Evolutionary conservation across 2,329 filamentous ascomycete genomes (phyloP).

Genomic region (Ophiostoma angusticollis): DNA sequence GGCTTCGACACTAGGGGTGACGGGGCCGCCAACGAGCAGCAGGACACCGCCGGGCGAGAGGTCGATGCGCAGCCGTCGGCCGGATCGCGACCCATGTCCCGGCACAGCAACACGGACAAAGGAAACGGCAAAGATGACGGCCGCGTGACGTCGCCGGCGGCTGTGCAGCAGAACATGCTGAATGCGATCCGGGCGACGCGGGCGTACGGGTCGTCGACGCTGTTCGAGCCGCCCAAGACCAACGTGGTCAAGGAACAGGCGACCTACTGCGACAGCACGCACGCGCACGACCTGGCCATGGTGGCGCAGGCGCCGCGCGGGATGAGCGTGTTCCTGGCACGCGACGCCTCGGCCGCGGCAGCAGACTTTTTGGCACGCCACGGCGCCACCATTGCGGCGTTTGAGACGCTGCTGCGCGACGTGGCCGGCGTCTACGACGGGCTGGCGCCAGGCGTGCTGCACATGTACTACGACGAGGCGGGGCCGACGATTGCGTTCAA

Average conservation of each 20-base stretch:
- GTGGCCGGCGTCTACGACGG: constrained; percentile 59
- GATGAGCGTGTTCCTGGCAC: constrained; percentile 61
- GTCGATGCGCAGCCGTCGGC: no score
- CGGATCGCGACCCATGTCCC: not conserved
- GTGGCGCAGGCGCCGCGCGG: constrained; percentile 57
- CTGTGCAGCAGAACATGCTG: constrained; percentile 57
- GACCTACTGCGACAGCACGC: constrained; percentile 72
- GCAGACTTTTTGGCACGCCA: constrained; percentile 49
- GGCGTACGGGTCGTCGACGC: constrained; percentile 55
- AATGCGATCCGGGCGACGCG: constrained; percentile 70
- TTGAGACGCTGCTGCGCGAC: constrained; percentile 56
- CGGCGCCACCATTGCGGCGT: constrained; percentile 49
- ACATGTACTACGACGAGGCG: constrained; percentile 73
- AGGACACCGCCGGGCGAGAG: no score
- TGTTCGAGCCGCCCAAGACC: constrained; percentile 63
- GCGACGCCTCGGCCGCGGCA: constrained; percentile 33
- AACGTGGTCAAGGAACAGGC: constrained; percentile 67
- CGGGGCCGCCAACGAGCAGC: not conserved
- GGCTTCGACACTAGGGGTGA: constrained; percentile 41
- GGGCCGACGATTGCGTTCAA: constrained; percentile 91
- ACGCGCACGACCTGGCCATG: constrained; percentile 60
- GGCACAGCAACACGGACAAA: constrained; percentile 10
- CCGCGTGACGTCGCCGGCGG: constrained; percentile 45
- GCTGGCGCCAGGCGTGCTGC: constrained; percentile 56
- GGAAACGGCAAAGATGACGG: constrained; percentile 27